A percentile compares a stretch with the other conserved stretches of the same genome.
phyloP scores from a whole-genome alignment of 352 stramenopile genomes.

The Phytophthora crassamura region DNA sequence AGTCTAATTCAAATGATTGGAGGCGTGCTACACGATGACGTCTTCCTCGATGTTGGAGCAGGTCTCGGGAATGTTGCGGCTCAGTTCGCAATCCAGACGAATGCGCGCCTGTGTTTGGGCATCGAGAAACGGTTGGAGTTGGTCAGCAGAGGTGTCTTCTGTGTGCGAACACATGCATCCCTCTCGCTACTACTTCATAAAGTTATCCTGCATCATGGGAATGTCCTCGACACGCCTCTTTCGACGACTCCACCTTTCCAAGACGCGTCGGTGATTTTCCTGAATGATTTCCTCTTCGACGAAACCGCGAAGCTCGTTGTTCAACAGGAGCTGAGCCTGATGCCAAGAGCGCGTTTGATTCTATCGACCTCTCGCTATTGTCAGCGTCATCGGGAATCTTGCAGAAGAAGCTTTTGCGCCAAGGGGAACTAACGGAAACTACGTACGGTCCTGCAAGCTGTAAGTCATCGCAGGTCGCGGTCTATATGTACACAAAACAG shows the following conservation, averaged over 20 bases:
- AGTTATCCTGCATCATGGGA: constrained; percentile 3
- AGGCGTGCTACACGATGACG: too few species aligned
- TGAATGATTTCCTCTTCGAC: constrained; percentile 15
- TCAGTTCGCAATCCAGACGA: constrained; percentile 11
- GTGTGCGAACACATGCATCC: not conserved
- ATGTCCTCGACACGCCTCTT: constrained; percentile 1
- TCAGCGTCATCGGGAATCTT: constrained; percentile 2
- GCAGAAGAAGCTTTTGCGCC: not conserved
- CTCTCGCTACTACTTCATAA: constrained; percentile 9
- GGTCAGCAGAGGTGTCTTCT: not conserved
- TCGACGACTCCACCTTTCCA: constrained; percentile 7
- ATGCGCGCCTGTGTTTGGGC: constrained; percentile 5
- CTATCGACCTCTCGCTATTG: constrained; percentile 8
- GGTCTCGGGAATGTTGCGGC: constrained; percentile 6
- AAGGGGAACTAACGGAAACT: not conserved
- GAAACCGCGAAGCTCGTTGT: not conserved
- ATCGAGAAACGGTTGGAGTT: constrained; percentile 4
- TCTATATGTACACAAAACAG: constrained; percentile 3
- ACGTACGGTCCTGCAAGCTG: constrained; percentile 4
- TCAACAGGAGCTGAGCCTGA: not conserved
- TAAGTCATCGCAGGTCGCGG: not conserved
- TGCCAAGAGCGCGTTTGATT: constrained; percentile 7
- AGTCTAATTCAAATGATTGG: too few species aligned
- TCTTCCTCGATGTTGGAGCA: not conserved
- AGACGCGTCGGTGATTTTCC: constrained; percentile 3